A percentile compares a stretch with the other conserved stretches of the same genome.
phyloP scores from a whole-genome alignment of 2,329 filamentous ascomycete species.

The Penicillium sp. region DNA sequence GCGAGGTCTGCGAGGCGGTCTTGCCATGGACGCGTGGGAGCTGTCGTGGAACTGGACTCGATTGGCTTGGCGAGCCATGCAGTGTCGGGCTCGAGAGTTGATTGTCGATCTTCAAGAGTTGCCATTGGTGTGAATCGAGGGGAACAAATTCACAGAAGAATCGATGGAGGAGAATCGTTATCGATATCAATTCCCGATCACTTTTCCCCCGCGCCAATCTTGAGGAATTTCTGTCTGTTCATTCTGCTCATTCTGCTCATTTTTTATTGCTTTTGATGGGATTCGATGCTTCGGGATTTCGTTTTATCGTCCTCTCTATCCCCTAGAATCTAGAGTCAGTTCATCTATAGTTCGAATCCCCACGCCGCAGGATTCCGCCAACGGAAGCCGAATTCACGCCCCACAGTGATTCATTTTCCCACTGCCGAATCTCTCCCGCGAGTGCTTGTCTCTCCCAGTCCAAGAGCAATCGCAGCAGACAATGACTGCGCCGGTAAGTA shows the following conservation, averaged over 20 bases:
- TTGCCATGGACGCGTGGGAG: conserved; percentile 9
- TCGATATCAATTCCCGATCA: conserved; percentile 15
- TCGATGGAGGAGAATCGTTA: too few species aligned
- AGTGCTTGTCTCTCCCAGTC: conserved; percentile 1
- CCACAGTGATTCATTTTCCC: conserved; percentile 23
- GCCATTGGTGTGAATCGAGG: too few species aligned
- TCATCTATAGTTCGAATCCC: too few species aligned
- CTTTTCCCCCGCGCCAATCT: conserved; percentile 10
- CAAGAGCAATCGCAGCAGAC: conserved; percentile 4
- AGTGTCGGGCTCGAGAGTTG: too few species aligned
- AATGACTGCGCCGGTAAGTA: neutral
- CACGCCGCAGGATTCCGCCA: neutral
- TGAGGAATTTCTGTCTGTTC: neutral
- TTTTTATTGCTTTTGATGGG: too few species aligned
- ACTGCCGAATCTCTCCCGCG: conserved; percentile 16
- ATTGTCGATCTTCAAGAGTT: too few species aligned
- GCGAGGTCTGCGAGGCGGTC: conserved; percentile 32
- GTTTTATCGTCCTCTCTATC: too few species aligned
- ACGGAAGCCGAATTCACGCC: conserved; percentile 7
- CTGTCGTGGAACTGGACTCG: conserved; percentile 13
- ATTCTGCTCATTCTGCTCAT: neutral
- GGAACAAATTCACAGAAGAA: too few species aligned
- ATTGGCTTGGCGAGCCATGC: conserved; percentile 23
- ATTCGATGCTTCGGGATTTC: too few species aligned
- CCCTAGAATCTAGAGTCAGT: too few species aligned